Base-by-base conservation (phyloP, 164 flowering plant genomes). In the Tetrastigma voinierianum region DNA sequence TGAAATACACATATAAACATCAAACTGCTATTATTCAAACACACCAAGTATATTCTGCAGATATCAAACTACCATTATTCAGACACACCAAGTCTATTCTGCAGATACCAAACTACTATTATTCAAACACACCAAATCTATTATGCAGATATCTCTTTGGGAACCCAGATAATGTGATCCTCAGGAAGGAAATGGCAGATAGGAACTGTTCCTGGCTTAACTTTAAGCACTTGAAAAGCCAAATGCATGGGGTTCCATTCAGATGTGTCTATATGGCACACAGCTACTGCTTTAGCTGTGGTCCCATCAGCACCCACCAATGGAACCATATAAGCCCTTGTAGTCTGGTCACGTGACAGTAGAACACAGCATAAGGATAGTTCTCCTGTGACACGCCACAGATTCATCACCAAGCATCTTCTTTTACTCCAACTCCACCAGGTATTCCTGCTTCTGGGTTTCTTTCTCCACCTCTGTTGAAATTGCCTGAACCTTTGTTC, bases 151-250 rank as follows among this genome's bases (percentile, higher is more conserved):
- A 51, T 74, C 63, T 76, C 62, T 15, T 70, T 74, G 12, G 32
- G 68, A 52, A 68, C 55, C 84, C 84, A 83, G 43, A 75, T 74
- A 43, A 83, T 17, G 52, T 80, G 84, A 65, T 80, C 78, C 64
- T 81, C 70, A 9, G 84, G 82, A 73, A 83, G 81, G 81, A 83
- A 83, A 61, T 83, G 87, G 78, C 84, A 83, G 59, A 83, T 51
- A 0, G 84, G 84, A 49, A 78, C 70, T 47, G 80, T 78, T 52
- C 84, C 84, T 16, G 84, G 84, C 69, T 76, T 64, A 15, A 83
- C 82, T 15, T 76, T 74, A 51, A 83, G 84, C 57, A 80, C 78
- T 61, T 80, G 77, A 62, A 83, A 83, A 48, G 86, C 82, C 72
- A 83, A 47, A 61, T 83, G 82, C 69, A 78, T 80, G 1, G 86